Conservation (phyloP, 2,329 filamentous ascomycete genomes). For the Fulvia fulva region DNA sequence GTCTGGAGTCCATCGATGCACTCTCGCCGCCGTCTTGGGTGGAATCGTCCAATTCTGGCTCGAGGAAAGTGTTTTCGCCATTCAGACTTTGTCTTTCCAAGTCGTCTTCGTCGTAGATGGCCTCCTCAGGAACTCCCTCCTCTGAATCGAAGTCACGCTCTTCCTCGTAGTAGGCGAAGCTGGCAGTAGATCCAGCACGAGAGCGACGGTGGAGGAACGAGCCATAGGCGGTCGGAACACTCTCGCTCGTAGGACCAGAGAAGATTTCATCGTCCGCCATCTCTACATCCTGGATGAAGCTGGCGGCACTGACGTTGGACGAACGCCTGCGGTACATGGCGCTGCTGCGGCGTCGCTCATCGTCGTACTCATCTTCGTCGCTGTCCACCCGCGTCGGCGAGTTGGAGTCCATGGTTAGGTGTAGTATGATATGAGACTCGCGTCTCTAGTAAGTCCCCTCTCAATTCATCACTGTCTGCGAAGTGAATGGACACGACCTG, state of each 20-base stretch:
- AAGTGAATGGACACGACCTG: background rate
- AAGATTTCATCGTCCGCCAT: slow-evolving; percentile 98
- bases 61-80: slow-evolving; percentile 31
- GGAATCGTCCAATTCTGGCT: slow-evolving; percentile 33
- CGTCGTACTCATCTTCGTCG: slow-evolving; percentile 20
- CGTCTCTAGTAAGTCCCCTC: slow-evolving; percentile 6
- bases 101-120: slow-evolving; percentile 43
- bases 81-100: slow-evolving; percentile 40
- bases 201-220: slow-evolving; percentile 81
- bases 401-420: slow-evolving; percentile 6
- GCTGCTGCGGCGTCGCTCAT: slow-evolving; percentile 19
- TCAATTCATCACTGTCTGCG: background rate
- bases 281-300: slow-evolving; percentile 88
- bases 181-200: slow-evolving; percentile 78
- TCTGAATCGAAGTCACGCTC: slow-evolving; percentile 56
- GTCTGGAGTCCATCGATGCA: slow-evolving; percentile 20
- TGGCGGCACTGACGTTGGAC: slow-evolving; percentile 63
- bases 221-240: slow-evolving; percentile 89
- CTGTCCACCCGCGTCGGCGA: slow-evolving; percentile 13
- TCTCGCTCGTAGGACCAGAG: slow-evolving; percentile 89
- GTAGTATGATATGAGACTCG: slow-evolving; percentile 6
- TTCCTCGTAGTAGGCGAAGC: slow-evolving; percentile 80
- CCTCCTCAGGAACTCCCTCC: slow-evolving; percentile 50
- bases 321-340: slow-evolving; percentile 55
- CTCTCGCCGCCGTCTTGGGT: slow-evolving; percentile 8